Conservation (phyloP, 768 basidiomycete genomes). For the Candolleomyces eurysporus region DNA sequence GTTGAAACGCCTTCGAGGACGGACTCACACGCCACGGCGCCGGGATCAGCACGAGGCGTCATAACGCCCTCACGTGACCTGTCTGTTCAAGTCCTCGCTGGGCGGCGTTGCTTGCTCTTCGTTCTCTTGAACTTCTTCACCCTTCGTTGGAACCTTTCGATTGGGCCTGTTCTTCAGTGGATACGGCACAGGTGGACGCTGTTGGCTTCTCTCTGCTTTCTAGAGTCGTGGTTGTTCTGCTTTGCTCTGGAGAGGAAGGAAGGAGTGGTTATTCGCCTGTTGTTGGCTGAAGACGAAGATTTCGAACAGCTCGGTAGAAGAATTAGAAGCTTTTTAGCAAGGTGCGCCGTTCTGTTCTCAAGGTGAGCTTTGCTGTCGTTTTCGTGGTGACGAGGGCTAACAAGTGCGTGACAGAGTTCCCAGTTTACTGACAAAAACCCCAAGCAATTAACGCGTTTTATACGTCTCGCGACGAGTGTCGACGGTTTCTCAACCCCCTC, state of each 20-base stretch:
- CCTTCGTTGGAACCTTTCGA: neutral
- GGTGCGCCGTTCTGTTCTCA: neutral
- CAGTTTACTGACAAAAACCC: slow-evolving; percentile 1
- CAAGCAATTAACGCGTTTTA: slow-evolving; percentile 2
- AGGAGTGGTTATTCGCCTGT: neutral
- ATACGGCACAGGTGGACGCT: neutral
- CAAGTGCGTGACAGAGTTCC: neutral
- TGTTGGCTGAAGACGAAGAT: neutral
- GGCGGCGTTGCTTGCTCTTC: neutral
- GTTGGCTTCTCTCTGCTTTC: too few species aligned
- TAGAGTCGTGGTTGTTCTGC: too few species aligned
- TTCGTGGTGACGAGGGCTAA: neutral
- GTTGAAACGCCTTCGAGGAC: neutral
- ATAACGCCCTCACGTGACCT: slow-evolving; percentile 4
- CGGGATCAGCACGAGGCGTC: slow-evolving; percentile 3
- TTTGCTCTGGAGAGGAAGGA: neutral
- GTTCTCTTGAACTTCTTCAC: neutral
- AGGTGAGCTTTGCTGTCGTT: neutral
- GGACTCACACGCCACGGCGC: neutral
- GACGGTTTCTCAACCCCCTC: neutral
- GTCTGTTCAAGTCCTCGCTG: neutral
- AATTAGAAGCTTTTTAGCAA: neutral
- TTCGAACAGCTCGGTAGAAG: neutral
- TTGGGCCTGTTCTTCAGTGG: neutral
- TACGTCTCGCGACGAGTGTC: neutral